phyloP scores from a whole-genome alignment of 176 grass and related monocot species.

The Carex cristatella region DNA sequence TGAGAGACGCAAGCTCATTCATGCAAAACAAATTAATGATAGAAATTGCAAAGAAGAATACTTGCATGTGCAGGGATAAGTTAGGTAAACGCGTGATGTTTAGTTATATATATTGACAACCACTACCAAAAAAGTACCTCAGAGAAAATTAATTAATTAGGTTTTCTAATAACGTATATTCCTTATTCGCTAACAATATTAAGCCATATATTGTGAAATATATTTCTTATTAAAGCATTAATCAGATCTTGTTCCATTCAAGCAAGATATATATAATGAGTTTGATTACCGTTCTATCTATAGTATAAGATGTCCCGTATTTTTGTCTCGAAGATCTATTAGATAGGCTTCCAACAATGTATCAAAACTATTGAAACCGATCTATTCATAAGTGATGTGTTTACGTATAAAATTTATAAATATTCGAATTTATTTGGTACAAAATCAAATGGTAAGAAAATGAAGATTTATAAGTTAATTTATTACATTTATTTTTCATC shows the following conservation, averaged over 20 bases:
- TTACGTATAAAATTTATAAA: too few species aligned
- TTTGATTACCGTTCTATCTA: too few species aligned
- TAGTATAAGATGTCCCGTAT: too few species aligned
- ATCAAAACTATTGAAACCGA: too few species aligned
- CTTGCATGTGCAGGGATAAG: constrained; percentile 6
- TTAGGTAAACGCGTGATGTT: not conserved
- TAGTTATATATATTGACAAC: not conserved
- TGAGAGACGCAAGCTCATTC: not conserved
- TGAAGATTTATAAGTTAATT: too few species aligned
- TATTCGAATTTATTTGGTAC: too few species aligned
- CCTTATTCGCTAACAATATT: not conserved
- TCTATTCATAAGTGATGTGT: too few species aligned
- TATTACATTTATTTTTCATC: too few species aligned
- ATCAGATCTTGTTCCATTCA: not conserved
- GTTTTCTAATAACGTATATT: not conserved
- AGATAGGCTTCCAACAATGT: too few species aligned
- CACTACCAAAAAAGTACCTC: not conserved
- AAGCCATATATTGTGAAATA: not conserved
- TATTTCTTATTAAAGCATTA: not conserved
- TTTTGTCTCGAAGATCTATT: too few species aligned
- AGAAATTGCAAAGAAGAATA: not conserved
- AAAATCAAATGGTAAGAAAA: too few species aligned
- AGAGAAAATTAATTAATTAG: not conserved
- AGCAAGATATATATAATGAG: not conserved
- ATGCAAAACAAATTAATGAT: not conserved